Percentiles rank a stretch among this genome's conserved stretches.
Conservation (phyloP, 78 protist genomes). For the Mastigamoeba balamuthi region DNA sequence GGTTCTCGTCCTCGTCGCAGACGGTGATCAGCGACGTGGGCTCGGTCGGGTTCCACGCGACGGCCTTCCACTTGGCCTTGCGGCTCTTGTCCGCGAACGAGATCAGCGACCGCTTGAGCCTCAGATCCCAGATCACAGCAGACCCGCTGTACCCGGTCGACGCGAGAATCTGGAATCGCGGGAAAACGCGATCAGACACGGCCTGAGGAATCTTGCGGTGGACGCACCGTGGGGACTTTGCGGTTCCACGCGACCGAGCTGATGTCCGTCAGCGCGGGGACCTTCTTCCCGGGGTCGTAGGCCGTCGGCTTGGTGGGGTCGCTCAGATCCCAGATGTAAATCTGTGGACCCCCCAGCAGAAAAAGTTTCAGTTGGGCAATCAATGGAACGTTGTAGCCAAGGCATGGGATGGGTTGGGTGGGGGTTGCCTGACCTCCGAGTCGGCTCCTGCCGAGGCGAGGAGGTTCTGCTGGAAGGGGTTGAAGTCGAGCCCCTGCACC, state of each 20-base stretch:
- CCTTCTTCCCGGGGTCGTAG: not conserved
- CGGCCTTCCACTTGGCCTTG: not conserved
- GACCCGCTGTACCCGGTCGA: not conserved
- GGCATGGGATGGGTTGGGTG: not conserved
- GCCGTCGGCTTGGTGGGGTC: not conserved
- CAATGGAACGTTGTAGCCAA: no score
- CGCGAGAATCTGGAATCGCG: not conserved
- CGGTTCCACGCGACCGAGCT: not conserved
- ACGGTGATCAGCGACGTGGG: not conserved
- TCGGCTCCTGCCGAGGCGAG: not conserved
- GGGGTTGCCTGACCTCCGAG: not conserved
- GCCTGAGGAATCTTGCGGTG: no score
- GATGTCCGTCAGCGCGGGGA: not conserved
- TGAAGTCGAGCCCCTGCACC: not conserved
- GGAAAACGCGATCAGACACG: no score
- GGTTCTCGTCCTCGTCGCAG: not conserved
- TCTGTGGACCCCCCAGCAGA: not conserved
- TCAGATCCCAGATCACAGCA: not conserved
- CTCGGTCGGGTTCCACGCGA: not conserved
- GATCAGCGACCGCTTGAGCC: not conserved
- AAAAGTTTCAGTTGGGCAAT: no score
- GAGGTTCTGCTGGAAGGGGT: not conserved
- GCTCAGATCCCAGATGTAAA: not conserved
- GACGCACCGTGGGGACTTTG: no score
- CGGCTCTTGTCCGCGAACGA: not conserved